Evolutionary conservation across 257 asterid species (phyloP).

Genomic region (Ilex asprella): DNA sequence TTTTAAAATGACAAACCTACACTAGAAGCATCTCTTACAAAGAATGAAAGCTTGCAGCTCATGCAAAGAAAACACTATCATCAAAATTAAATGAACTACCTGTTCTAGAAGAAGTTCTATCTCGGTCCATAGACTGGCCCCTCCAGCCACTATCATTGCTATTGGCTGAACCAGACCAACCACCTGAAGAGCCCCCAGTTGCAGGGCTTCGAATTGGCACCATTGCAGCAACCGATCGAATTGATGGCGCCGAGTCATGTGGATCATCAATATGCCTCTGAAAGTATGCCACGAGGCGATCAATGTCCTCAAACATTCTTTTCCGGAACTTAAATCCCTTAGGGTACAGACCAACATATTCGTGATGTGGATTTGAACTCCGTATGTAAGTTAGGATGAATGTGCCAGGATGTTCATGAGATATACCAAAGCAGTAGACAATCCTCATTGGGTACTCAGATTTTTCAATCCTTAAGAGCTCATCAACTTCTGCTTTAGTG

Average conservation of each 20-base stretch:
- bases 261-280: conserved; percentile 94
- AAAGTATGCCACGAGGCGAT: conserved; percentile 79
- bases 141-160: conserved; percentile 58
- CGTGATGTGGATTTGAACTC: conserved; percentile 92
- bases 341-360: conserved; percentile 85
- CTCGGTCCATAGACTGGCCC: conserved; percentile 57
- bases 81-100: conserved; percentile 31
- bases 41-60: too few species aligned
- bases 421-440: conserved; percentile 87
- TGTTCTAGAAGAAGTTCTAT: conserved; percentile 50
- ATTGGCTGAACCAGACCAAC: conserved; percentile 59
- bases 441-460: conserved; percentile 83
- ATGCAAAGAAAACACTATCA: not conserved
- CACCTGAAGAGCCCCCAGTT: conserved; percentile 64
- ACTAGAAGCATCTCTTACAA: too few species aligned
- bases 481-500: conserved; percentile 77
- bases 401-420: conserved; percentile 96
- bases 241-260: conserved; percentile 56
- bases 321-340: conserved; percentile 90
- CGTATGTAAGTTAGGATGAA: conserved; percentile 84
- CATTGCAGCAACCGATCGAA: conserved; percentile 86
- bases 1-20: too few species aligned
- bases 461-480: conserved; percentile 68
- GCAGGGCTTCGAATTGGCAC: conserved; percentile 92
- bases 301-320: conserved; percentile 84